Conservation (phyloP, 805 yeast species). For the Zygoascus bituminiphila region DNA sequence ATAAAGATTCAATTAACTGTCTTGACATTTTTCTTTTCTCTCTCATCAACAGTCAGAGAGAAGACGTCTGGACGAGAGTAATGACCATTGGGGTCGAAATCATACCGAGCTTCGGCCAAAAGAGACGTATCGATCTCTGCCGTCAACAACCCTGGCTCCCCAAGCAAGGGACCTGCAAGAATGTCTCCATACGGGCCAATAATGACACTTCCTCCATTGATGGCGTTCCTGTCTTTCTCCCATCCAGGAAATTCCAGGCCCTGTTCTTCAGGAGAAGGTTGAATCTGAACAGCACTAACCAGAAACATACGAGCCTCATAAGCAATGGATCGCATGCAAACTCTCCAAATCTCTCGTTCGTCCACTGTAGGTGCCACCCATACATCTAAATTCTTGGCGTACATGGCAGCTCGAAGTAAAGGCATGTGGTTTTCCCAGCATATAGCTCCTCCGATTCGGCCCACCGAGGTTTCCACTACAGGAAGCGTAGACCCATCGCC, state of each 20-base stretch:
- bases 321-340: constrained; percentile 36
- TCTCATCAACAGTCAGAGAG: constrained; percentile 35
- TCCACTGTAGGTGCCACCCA: constrained; percentile 42
- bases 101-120: constrained; percentile 34
- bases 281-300: constrained; percentile 36
- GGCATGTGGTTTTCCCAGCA: constrained; percentile 44
- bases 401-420: constrained; percentile 34
- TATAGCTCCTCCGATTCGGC: constrained; percentile 38
- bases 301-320: constrained; percentile 36
- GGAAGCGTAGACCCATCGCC: constrained; percentile 40
- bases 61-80: constrained; percentile 39
- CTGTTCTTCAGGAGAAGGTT: constrained; percentile 24
- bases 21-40: constrained; percentile 5
- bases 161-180: constrained; percentile 36
- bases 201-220: constrained; percentile 36
- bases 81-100: constrained; percentile 38
- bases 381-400: constrained; percentile 33
- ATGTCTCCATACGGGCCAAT: constrained; percentile 38
- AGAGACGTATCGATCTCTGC: constrained; percentile 36
- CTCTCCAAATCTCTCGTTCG: constrained; percentile 38
- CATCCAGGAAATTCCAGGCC: constrained; percentile 19
- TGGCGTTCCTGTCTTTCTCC: constrained; percentile 28
- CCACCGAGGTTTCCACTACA: constrained; percentile 30
- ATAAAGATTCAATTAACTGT: neutral
- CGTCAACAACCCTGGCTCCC: constrained; percentile 33